phyloP scores from a whole-genome alignment of 768 basidiomycete genomes.

The Hortiboletus flavorubellus region DNA sequence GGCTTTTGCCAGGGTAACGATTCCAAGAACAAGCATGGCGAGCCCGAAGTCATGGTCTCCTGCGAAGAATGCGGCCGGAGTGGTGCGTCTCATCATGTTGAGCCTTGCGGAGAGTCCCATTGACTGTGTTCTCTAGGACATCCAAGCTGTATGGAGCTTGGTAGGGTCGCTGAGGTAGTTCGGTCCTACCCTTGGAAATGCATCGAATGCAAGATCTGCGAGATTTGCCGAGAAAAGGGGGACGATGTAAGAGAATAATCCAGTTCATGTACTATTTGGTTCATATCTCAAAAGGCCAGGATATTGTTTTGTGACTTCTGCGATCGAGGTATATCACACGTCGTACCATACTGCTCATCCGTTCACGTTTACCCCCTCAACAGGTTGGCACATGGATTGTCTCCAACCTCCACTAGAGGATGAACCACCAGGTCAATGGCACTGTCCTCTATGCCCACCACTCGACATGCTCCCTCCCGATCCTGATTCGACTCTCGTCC shows the following conservation, averaged over 20 bases:
- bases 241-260: slow-evolving; percentile 68
- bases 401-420: slow-evolving; percentile 66
- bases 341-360: slow-evolving; percentile 3
- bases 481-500: slow-evolving; percentile 3
- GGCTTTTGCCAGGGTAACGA: slow-evolving; percentile 75
- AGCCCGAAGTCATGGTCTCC: slow-evolving; percentile 68
- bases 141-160: slow-evolving; percentile 76
- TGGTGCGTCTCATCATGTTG: slow-evolving; percentile 44
- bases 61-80: slow-evolving; percentile 83
- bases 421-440: slow-evolving; percentile 75
- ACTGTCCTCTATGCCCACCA: slow-evolving; percentile 62
- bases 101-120: not conserved
- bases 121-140: slow-evolving; percentile 52
- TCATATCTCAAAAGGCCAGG: slow-evolving; percentile 48
- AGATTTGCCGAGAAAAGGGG: slow-evolving; percentile 79
- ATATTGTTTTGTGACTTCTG: slow-evolving; percentile 93
- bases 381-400: slow-evolving; percentile 86
- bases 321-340: slow-evolving; percentile 64
- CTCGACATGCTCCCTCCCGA: slow-evolving; percentile 15
- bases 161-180: slow-evolving; percentile 56
- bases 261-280: slow-evolving; percentile 12
- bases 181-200: slow-evolving; percentile 82
- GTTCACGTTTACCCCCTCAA: not conserved
- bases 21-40: slow-evolving; percentile 50
- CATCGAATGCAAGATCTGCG: slow-evolving; percentile 89